Percentiles rank a stretch among this genome's conserved stretches.
These are phyloP conservation scores for Penicillium maclennaniae DNA, from an alignment of 495 filamentous ascomycete genomes.

Conservation along the genomic window DNA sequence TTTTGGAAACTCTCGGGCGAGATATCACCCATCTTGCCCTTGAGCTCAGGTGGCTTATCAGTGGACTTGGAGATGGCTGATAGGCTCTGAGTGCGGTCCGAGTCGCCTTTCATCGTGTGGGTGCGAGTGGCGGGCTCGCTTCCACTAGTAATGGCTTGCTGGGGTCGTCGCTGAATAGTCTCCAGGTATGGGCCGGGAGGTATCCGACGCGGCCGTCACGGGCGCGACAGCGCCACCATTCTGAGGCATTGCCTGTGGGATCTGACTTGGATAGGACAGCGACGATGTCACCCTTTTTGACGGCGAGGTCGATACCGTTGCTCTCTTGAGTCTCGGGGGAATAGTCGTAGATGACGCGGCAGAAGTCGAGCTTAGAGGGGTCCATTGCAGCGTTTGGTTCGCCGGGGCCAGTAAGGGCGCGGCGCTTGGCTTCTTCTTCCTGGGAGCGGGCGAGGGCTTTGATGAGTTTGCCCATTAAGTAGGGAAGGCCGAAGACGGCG, in stretches of 20 bases:
- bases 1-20: constrained; percentile 86
- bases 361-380: constrained; percentile 89
- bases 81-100: constrained; percentile 27
- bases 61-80: constrained; percentile 17
- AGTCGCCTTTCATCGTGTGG: constrained; percentile 54
- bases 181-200: constrained; percentile 88
- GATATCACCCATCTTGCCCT: constrained; percentile 57
- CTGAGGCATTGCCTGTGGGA: constrained; percentile 82
- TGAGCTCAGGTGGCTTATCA: constrained; percentile 38
- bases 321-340: constrained; percentile 64
- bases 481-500: constrained; percentile 91
- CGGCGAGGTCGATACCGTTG: constrained; percentile 79
- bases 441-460: constrained; percentile 75
- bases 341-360: constrained; percentile 91
- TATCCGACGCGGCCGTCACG: constrained; percentile 89
- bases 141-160: constrained; percentile 48
- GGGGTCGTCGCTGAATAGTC: constrained; percentile 67
- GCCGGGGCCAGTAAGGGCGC: constrained; percentile 47
- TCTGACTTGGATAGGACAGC: constrained; percentile 92
- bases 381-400: constrained; percentile 57
- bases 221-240: constrained; percentile 98
- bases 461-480: constrained; percentile 94
- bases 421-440: constrained; percentile 69
- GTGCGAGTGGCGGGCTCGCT: constrained; percentile 49
- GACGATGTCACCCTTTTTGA: constrained; percentile 93